Evolutionary conservation across 2,329 filamentous ascomycete genomes (phyloP).

Genomic region (Aureobasidium musti): DNA sequence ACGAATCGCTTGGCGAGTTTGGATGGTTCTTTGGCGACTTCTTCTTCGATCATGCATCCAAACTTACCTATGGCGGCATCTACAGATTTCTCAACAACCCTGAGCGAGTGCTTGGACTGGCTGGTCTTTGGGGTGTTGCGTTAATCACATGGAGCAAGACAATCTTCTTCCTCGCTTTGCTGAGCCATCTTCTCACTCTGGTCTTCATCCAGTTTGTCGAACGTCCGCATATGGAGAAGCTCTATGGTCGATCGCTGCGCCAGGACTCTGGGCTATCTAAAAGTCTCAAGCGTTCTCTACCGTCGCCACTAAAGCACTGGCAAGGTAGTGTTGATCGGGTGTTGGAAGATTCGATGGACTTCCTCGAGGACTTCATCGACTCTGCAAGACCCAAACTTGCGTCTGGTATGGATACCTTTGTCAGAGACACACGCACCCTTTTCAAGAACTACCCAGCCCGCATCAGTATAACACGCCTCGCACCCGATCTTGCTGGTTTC

Average conservation of each 20-base stretch:
- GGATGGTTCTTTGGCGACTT: slow-evolving; percentile 99
- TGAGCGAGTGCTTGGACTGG: slow-evolving; percentile 87
- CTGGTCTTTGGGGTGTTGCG: slow-evolving; percentile 92
- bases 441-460: slow-evolving; percentile 89
- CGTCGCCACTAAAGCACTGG: slow-evolving; percentile 77
- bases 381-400: slow-evolving; percentile 81
- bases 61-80: slow-evolving; percentile 93
- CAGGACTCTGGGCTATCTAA: slow-evolving; percentile 88
- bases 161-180: slow-evolving; percentile 81
- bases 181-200: slow-evolving; percentile 82
- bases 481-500: slow-evolving; percentile 76
- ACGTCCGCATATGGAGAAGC: slow-evolving; percentile 96
- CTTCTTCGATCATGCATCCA: slow-evolving; percentile 87
- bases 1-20: slow-evolving; percentile 94
- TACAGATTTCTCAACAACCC: slow-evolving; percentile 99
- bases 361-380: slow-evolving; percentile 89
- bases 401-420: slow-evolving; percentile 80
- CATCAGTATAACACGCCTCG: slow-evolving; percentile 76
- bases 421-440: slow-evolving; percentile 81
- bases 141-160: slow-evolving; percentile 87
- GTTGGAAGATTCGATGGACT: slow-evolving; percentile 80
- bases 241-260: slow-evolving; percentile 83
- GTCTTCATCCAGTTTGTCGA: slow-evolving; percentile 92
- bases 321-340: slow-evolving; percentile 86
- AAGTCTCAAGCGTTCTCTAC: slow-evolving; percentile 83